Evolutionary conservation across 352 stramenopile genomes (phyloP).

Genomic region (Globisporangium heterothallicum): DNA sequence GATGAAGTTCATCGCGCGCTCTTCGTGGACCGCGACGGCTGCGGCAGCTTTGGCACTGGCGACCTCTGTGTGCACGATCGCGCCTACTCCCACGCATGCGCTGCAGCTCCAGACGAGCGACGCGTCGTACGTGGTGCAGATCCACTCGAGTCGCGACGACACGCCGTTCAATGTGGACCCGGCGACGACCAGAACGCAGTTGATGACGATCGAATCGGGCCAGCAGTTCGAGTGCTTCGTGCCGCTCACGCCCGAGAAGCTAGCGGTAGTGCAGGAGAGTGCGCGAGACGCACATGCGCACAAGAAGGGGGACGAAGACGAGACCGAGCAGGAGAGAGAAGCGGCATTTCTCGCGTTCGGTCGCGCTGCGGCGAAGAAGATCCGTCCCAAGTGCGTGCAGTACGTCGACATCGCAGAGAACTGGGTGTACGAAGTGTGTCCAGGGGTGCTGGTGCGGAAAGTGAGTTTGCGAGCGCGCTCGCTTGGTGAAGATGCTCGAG

Average conservation of each 20-base stretch:
- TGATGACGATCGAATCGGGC: constrained; percentile 60
- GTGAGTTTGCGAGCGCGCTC: constrained; percentile 21
- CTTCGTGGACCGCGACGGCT: too few species aligned
- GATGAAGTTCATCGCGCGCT: constrained; percentile 1
- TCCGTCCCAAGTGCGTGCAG: constrained; percentile 61
- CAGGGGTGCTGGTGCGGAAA: constrained; percentile 46
- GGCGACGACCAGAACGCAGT: constrained; percentile 28
- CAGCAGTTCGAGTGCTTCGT: constrained; percentile 75
- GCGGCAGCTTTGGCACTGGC: not conserved
- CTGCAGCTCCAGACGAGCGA: constrained; percentile 20
- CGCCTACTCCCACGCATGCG: not conserved
- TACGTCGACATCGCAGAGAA: constrained; percentile 40
- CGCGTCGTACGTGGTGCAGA: constrained; percentile 62
- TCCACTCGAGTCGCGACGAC: constrained; percentile 41
- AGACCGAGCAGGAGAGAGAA: constrained; percentile 4
- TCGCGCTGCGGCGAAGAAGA: constrained; percentile 43
- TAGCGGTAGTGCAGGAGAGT: not conserved
- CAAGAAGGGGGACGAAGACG: constrained; percentile 1
- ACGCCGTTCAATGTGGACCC: constrained; percentile 17
- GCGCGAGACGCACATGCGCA: not conserved
- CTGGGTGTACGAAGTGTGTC: constrained; percentile 71
- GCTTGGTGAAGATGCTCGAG: not conserved
- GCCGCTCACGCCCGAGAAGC: constrained; percentile 24
- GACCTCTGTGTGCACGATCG: not conserved
- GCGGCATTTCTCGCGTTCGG: constrained; percentile 40